Evolutionary conservation across 352 stramenopile species (phyloP), one percentile per base, ranked within the genome.

Genomic region (Phytopythium mirpurense): DNA sequence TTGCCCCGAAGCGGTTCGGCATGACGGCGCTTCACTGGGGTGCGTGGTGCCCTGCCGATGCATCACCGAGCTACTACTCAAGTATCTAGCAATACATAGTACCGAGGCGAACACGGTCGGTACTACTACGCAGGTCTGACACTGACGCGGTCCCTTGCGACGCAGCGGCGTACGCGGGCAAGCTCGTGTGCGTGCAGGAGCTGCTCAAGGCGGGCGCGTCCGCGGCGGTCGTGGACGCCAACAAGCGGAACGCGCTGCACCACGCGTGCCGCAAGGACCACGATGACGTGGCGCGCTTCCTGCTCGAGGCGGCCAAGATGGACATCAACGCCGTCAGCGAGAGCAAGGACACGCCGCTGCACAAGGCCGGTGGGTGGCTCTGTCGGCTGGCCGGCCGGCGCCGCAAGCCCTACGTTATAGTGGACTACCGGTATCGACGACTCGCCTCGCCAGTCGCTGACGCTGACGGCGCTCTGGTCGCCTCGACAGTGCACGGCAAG

Each of bases 1-100:
- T 24, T 16, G 4, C 10, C 7, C 19, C 21, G 31, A 21, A 91
- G 81, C 75, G 78, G 29, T 91, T 91, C 65, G 81, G 78, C 10
- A 91, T 91, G 81, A 89, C 75, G 12, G 81, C 81, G 14, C 53
- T 91, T 21, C 81, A 91, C 52, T 91, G 81, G 81, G 80, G 79
- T 90, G 56, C 42, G 60, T 31, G 47, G 44, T 0, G 24, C 31
- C n/a, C n/a, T n/a, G n/a, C n/a, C n/a, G n/a, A n/a, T n/a, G n/a
- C n/a, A n/a, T n/a, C n/a, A n/a, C n/a, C n/a, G n/a, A n/a, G n/a
- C n/a, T n/a, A n/a, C n/a, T n/a, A n/a, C n/a, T n/a, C n/a, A n/a
- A n/a, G n/a, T n/a, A n/a, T n/a, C n/a, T n/a, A n/a, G n/a, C n/a
- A n/a, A n/a, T n/a, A n/a, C n/a, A n/a, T n/a, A n/a, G n/a, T n/a